phyloP scores from a whole-genome alignment of 345 rosid species.

The Gossypium ekmanianum region DNA sequence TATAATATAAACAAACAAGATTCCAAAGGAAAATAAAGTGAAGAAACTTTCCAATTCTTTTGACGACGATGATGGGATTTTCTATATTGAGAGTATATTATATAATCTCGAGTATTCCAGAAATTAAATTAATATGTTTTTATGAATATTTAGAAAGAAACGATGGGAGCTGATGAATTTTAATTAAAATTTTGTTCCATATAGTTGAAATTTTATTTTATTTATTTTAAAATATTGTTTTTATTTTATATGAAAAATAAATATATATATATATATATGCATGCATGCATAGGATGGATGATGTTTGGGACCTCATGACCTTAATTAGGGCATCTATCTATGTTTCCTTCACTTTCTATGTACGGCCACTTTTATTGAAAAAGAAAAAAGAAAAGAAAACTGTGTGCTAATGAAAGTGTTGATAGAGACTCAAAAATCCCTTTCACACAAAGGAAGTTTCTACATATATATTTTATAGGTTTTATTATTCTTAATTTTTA shows the following conservation, averaged over 20 bases:
- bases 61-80: background rate
- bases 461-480: too few relatives aligned
- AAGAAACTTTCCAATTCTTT: background rate
- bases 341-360: conserved; percentile 3
- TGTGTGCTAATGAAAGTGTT: background rate
- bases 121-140: background rate
- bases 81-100: conserved; percentile 6
- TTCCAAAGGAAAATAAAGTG: conserved; percentile 22
- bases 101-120: background rate
- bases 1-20: conserved; percentile 22
- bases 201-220: background rate
- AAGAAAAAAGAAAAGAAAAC: background rate
- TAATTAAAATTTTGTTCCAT: background rate
- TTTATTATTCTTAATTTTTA: too few relatives aligned
- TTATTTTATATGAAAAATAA: background rate
- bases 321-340: background rate
- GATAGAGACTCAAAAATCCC: too few relatives aligned
- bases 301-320: conserved; percentile 7
- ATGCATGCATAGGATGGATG: background rate
- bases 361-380: background rate
- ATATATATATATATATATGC: too few relatives aligned
- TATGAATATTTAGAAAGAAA: background rate
- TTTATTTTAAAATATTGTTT: too few relatives aligned
- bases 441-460: too few relatives aligned
- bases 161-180: background rate